These are phyloP conservation scores for Cavenderia fasciculata DNA, from an alignment of 78 protist species.

Conservation along the genomic window DNA sequence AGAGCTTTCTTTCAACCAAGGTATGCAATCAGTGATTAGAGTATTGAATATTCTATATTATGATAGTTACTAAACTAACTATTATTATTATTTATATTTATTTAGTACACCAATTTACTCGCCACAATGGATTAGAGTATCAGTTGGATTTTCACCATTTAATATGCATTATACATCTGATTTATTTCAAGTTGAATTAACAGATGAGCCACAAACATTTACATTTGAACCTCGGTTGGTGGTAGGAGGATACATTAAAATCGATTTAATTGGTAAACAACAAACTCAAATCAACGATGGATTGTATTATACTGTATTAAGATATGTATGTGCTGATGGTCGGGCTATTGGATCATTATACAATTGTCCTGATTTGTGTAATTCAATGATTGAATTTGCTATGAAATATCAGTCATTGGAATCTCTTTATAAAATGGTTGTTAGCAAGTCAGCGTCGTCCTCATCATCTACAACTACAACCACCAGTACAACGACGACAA, in stretches of 20 bases:
- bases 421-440: background rate
- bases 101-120: conserved; percentile 40
- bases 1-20: conserved; percentile 42
- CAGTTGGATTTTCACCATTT: conserved; percentile 53
- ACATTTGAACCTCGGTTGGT: conserved; percentile 43
- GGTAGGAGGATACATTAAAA: conserved; percentile 35
- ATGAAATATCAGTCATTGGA: background rate
- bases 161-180: conserved; percentile 39
- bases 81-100: too few species aligned
- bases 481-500: background rate
- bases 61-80: too few species aligned
- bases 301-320: conserved; percentile 31
- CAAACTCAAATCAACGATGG: conserved; percentile 44
- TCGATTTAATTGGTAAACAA: conserved; percentile 41
- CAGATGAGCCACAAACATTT: conserved; percentile 52
- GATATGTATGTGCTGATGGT: conserved; percentile 45
- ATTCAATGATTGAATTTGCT: conserved; percentile 27
- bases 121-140: conserved; percentile 11
- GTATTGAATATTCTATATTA: too few species aligned
- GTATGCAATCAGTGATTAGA: background rate
- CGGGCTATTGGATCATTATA: conserved; percentile 30
- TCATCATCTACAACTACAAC: background rate
- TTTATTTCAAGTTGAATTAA: conserved; percentile 13
- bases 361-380: background rate
- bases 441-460: too few species aligned